Conservation (phyloP, 805 yeast species). For the Groenewaldozyma salmanticensis region DNA sequence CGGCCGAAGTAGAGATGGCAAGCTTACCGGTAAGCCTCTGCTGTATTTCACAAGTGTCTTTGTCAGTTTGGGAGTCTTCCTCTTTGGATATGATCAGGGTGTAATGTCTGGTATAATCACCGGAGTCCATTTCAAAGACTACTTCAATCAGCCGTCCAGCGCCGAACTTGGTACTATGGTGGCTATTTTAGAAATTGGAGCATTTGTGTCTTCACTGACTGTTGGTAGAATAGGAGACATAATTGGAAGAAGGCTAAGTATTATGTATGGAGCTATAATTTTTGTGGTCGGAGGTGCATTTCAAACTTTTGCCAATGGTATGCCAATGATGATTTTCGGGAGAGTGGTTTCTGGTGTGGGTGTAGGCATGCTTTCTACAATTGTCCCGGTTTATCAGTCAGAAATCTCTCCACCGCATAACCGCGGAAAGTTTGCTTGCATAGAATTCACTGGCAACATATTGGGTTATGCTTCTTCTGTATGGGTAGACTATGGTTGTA, state of each 20-base stretch:
- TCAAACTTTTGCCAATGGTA: slow-evolving; percentile 19
- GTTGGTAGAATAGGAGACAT: slow-evolving; percentile 72
- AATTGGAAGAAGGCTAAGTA: slow-evolving; percentile 71
- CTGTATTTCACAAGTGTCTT: slow-evolving; percentile 34
- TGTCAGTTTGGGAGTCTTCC: slow-evolving; percentile 42
- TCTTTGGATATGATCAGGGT: slow-evolving; percentile 82
- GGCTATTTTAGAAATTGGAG: slow-evolving; percentile 82
- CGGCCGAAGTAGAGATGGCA: slow-evolving; percentile 10
- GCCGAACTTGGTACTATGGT: slow-evolving; percentile 77
- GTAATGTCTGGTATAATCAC: slow-evolving; percentile 83
- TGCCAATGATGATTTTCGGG: slow-evolving; percentile 43
- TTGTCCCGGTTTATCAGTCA: slow-evolving; percentile 81
- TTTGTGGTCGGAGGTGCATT: slow-evolving; percentile 23
- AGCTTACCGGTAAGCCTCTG: slow-evolving; percentile 28
- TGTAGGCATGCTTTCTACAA: slow-evolving; percentile 73
- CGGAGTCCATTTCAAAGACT: slow-evolving; percentile 56
- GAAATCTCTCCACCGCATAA: slow-evolving; percentile 84
- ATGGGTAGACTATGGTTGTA: slow-evolving; percentile 77
- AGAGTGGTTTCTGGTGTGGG: slow-evolving; percentile 59
- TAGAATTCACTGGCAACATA: slow-evolving; percentile 81
- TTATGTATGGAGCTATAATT: slow-evolving; percentile 58
- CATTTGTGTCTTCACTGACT: slow-evolving; percentile 64
- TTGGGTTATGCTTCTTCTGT: slow-evolving; percentile 73
- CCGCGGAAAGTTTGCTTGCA: slow-evolving; percentile 76
- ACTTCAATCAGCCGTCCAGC: slow-evolving; percentile 65